A percentile compares a stretch with the other conserved stretches of the same genome.
Conservation (phyloP, 495 filamentous ascomycete species). For the Penicillium pancosmium region DNA sequence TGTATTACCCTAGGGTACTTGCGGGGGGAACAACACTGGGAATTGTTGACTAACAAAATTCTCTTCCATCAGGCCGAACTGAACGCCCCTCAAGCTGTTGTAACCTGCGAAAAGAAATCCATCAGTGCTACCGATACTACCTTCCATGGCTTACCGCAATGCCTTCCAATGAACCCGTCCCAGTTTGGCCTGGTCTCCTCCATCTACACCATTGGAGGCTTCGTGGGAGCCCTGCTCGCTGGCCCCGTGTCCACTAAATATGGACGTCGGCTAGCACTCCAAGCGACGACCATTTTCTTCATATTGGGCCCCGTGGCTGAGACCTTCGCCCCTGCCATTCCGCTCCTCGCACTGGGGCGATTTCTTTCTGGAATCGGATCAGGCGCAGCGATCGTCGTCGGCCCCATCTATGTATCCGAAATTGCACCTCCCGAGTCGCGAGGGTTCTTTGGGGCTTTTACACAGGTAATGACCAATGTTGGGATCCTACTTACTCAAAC, state of each 20-base stretch:
- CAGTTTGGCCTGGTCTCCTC: slow-evolving; percentile 83
- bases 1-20: slow-evolving; percentile 2
- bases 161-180: slow-evolving; percentile 77
- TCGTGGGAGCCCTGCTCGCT: slow-evolving; percentile 77
- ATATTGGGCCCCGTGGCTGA: slow-evolving; percentile 75
- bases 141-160: slow-evolving; percentile 60
- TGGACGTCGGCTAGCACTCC: slow-evolving; percentile 74
- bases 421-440: slow-evolving; percentile 75
- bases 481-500: slow-evolving; percentile 85
- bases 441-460: slow-evolving; percentile 88
- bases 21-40: not conserved
- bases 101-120: slow-evolving; percentile 73
- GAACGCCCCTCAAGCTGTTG: slow-evolving; percentile 88
- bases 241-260: slow-evolving; percentile 72
- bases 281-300: slow-evolving; percentile 73
- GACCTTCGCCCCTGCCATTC: slow-evolving; percentile 67
- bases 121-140: slow-evolving; percentile 44
- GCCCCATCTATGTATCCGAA: slow-evolving; percentile 94
- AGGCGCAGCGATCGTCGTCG: slow-evolving; percentile 87
- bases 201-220: slow-evolving; percentile 88
- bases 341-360: slow-evolving; percentile 69
- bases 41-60: slow-evolving; percentile 3
- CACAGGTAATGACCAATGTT: slow-evolving; percentile 92
- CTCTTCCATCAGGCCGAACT: slow-evolving; percentile 73
- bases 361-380: slow-evolving; percentile 81